Evolutionary conservation across 768 basidiomycete genomes (phyloP).

Genomic region (Saitozyma sp.): DNA sequence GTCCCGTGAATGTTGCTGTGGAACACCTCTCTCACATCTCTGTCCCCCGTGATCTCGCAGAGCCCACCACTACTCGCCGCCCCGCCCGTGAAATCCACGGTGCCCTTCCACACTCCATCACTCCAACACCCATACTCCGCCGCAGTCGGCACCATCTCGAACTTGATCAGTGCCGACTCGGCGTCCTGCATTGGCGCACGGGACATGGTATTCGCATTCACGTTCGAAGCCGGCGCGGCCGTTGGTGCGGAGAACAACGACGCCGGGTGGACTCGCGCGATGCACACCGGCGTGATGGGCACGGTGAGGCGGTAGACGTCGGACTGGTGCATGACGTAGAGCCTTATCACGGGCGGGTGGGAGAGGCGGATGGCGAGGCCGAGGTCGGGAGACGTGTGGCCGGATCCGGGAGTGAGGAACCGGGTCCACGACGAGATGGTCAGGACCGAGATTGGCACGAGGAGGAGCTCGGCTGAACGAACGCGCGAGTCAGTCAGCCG

Average conservation of each 20-base stretch:
- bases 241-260: not conserved
- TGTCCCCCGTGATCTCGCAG: slow-evolving; percentile 35
- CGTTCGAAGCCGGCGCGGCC: not conserved
- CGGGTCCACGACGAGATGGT: slow-evolving; percentile 38
- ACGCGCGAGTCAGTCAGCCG: not conserved
- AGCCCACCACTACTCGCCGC: slow-evolving; percentile 26
- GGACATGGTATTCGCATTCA: too few relatives aligned
- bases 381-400: slow-evolving; percentile 27
- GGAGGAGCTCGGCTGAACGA: slow-evolving; percentile 16
- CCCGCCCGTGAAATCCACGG: slow-evolving; percentile 37
- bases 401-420: slow-evolving; percentile 36
- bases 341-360: slow-evolving; percentile 8
- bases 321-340: slow-evolving; percentile 31
- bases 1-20: too few relatives aligned
- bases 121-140: slow-evolving; percentile 26
- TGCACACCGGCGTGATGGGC: slow-evolving; percentile 11
- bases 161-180: slow-evolving; percentile 30
- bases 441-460: slow-evolving; percentile 36
- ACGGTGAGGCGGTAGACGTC: slow-evolving; percentile 33
- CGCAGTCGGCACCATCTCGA: slow-evolving; percentile 15
- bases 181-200: slow-evolving; percentile 4
- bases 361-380: slow-evolving; percentile 20
- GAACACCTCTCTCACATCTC: slow-evolving; percentile 19
- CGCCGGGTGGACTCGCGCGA: slow-evolving; percentile 7
- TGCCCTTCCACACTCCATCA: slow-evolving; percentile 18